A percentile compares a stretch with the other conserved stretches of the same genome.
phyloP scores from a whole-genome alignment of 495 filamentous ascomycete genomes.

The Ascodesmis nigricans region DNA sequence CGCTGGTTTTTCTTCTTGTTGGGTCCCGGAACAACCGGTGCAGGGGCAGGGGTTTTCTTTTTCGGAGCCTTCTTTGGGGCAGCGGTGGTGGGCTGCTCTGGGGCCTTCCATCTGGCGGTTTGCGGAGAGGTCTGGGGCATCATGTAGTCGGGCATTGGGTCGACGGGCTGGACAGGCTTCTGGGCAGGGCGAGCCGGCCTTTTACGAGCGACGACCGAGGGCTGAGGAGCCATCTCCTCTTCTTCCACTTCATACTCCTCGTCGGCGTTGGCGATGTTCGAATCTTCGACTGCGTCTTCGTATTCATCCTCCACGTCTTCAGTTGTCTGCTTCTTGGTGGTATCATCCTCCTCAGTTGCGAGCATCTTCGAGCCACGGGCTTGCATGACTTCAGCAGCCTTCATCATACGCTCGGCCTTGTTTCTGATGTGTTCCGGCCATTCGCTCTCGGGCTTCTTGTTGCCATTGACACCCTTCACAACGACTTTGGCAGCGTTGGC shows the following conservation, averaged over 20 bases:
- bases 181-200: not conserved
- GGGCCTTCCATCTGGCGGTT: not conserved
- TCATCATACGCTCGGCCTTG: constrained; percentile 20
- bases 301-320: constrained; percentile 25
- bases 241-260: not conserved
- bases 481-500: no score
- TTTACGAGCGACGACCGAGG: not conserved
- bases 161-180: not conserved
- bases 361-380: constrained; percentile 23
- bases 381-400: constrained; percentile 20
- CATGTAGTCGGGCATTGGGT: not conserved
- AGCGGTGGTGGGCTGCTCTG: not conserved
- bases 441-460: constrained; percentile 5
- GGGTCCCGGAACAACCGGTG: constrained; percentile 3
- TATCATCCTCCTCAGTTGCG: constrained; percentile 13
- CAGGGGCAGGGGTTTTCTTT: not conserved
- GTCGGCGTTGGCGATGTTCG: not conserved
- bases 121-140: not conserved
- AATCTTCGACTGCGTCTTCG: constrained; percentile 19
- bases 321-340: constrained; percentile 10
- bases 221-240: not conserved
- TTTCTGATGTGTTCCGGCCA: constrained; percentile 19
- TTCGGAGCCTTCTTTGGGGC: constrained; percentile 7
- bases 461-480: no score
- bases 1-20: constrained; percentile 4